phyloP scores from a whole-genome alignment of 2,329 filamentous ascomycete species.

The Phyllosticta citrichinensis region DNA sequence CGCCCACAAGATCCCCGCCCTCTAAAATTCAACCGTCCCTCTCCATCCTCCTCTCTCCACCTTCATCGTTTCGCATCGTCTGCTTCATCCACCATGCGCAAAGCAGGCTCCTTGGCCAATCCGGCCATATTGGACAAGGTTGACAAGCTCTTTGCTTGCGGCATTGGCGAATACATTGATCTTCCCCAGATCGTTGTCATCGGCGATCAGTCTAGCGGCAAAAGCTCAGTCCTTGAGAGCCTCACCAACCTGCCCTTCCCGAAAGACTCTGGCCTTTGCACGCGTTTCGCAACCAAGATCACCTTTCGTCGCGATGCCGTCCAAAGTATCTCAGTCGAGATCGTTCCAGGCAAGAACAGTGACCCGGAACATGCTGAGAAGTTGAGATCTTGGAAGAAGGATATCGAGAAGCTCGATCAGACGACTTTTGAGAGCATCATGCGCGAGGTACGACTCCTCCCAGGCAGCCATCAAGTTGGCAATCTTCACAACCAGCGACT shows the following conservation, averaged over 20 bases:
- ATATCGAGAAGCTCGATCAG: slow-evolving; percentile 14
- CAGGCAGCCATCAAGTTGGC: not conserved
- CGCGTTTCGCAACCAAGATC: slow-evolving; percentile 39
- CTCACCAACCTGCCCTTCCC: slow-evolving; percentile 31
- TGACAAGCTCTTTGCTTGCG: slow-evolving; percentile 26
- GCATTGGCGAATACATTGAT: slow-evolving; percentile 23
- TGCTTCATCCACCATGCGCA: not conserved
- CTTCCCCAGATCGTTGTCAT: slow-evolving; percentile 19
- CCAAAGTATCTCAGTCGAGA: slow-evolving; percentile 22
- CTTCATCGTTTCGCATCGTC: not conserved
- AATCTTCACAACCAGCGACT: not conserved
- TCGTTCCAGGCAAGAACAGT: slow-evolving; percentile 26
- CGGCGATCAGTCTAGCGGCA: slow-evolving; percentile 34
- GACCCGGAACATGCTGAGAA: slow-evolving; percentile 13
- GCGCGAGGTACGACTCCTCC: not conserved
- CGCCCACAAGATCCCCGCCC: not conserved
- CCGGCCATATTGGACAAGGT: slow-evolving; percentile 23
- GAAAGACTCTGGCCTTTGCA: slow-evolving; percentile 30
- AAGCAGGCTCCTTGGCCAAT: not conserved
- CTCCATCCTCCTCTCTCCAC: too few species aligned
- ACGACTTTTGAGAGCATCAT: slow-evolving; percentile 14
- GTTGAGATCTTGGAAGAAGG: slow-evolving; percentile 17
- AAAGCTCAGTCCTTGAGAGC: slow-evolving; percentile 24
- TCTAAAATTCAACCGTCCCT: too few species aligned
- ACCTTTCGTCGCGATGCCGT: slow-evolving; percentile 26